Conservation (phyloP, 2,329 filamentous ascomycete genomes). For the Neonectria neomacrospora region DNA sequence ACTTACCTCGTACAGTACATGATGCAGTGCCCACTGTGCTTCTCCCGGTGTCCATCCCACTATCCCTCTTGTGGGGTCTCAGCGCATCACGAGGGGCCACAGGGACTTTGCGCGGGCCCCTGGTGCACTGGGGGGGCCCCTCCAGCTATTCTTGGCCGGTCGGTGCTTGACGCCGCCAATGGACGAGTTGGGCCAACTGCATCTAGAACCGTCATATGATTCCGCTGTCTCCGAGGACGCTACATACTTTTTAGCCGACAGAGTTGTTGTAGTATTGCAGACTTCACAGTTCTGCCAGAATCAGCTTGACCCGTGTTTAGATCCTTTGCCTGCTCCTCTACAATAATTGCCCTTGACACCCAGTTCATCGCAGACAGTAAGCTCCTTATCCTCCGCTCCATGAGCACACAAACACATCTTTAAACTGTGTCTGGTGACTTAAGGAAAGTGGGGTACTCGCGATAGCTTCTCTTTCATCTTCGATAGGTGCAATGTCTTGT, state of each 20-base stretch:
- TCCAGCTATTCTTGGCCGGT: constrained; percentile 14
- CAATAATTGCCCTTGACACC: neutral
- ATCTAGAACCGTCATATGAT: constrained; percentile 28
- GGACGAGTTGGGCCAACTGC: constrained; percentile 25
- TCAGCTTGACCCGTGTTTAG: neutral
- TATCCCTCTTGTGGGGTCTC: constrained; percentile 26
- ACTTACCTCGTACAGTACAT: constrained; percentile 9
- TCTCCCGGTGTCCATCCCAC: neutral
- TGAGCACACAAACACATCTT: neutral
- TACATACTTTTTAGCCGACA: neutral
- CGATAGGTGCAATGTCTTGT: neutral
- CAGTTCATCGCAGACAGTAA: neutral
- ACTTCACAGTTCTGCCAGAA: neutral
- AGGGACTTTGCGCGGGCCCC: neutral
- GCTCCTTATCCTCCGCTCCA: neutral
- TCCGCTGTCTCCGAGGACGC: neutral
- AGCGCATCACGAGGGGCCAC: constrained; percentile 24
- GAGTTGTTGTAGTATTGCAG: neutral
- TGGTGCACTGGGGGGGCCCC: neutral
- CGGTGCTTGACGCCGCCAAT: constrained; percentile 27
- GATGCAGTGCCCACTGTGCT: neutral
- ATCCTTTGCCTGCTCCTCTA: neutral
- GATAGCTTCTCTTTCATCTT: neutral
- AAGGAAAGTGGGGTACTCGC: neutral
- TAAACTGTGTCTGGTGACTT: too few species aligned